Base-by-base conservation (phyloP, 1,284 basidiomycete genomes). In the Sphaerobolus stellatus region DNA sequence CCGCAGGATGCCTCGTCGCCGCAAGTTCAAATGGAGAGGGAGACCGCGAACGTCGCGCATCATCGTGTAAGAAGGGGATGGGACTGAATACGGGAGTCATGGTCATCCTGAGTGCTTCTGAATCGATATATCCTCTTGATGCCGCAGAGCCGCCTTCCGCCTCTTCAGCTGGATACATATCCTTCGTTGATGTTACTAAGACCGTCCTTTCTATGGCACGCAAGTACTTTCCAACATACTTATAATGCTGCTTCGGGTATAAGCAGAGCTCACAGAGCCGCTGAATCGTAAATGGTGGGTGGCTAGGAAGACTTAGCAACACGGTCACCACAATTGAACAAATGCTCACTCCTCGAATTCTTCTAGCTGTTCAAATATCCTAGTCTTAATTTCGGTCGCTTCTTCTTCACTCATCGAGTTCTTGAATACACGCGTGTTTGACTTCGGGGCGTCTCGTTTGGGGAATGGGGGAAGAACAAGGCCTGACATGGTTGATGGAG, bases 271-370 rank as follows among this genome's bases (percentile, higher is more conserved):
- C 94, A 63, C 90, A 92, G 16, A 97, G 71, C 33, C 94, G 86
- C 70, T 98, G 94, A 50, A 97, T 88, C 4, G 94, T 96, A 71
- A 97, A 98, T 3, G 94, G 94, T 0, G 92, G 82, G 48, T 81
- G 83, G 58, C 44, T 36, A 18, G 38, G 16, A 48, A 55, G 49
- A 50, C 59, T 24, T 49, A 29, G 31, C 34, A 48, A 36, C 45
- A 38, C 55, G 50, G 29, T 29, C 29, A 14, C 58, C 13, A 22
- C 14, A 24, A 5, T 28, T 3, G n/a, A 28, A 9, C 16, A 7
- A 48, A 13, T 49, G 75, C 83, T 50, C 61, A 91, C 90, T 78
- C 78, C 31, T 90, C 86, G 60, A 94, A 88, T n/a, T 83, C 81
- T 61, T 93, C 84, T 16, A 96, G 68, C 59, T 88, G 80, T 18